These are phyloP conservation scores for Syzygium syzygioides DNA, from an alignment of 441 rosid genomes.

Conservation along the genomic window DNA sequence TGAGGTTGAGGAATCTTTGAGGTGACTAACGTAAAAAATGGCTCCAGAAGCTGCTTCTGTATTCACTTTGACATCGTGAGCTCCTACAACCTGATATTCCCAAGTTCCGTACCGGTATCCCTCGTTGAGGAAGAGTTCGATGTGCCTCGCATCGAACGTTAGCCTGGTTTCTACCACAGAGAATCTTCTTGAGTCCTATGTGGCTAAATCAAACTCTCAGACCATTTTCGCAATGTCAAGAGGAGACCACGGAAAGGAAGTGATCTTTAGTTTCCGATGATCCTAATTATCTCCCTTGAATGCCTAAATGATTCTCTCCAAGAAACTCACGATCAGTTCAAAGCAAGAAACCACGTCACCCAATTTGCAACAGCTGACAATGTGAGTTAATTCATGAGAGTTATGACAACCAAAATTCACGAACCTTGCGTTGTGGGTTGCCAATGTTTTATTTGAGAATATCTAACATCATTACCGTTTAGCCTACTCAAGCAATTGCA, in stretches of 20 bases:
- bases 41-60: constrained; percentile 67
- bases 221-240: background rate
- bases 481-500: background rate
- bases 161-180: constrained; percentile 82
- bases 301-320: background rate
- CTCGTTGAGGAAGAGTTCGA: constrained; percentile 64
- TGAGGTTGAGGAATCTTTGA: constrained; percentile 46
- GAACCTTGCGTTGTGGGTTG: background rate
- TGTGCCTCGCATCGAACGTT: constrained; percentile 82
- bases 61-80: constrained; percentile 40
- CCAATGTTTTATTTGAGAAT: no score
- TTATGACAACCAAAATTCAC: background rate
- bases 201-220: background rate
- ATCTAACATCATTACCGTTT: background rate
- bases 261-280: background rate
- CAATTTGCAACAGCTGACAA: background rate
- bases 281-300: background rate
- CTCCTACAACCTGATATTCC: constrained; percentile 68
- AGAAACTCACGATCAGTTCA: background rate
- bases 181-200: background rate
- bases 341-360: background rate
- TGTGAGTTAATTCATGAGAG: background rate
- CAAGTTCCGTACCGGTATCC: constrained; percentile 66
- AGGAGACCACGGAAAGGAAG: background rate
- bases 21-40: constrained; percentile 69